Conservation (phyloP, 768 basidiomycete species). For the Boletus rufocinnamomeus region DNA sequence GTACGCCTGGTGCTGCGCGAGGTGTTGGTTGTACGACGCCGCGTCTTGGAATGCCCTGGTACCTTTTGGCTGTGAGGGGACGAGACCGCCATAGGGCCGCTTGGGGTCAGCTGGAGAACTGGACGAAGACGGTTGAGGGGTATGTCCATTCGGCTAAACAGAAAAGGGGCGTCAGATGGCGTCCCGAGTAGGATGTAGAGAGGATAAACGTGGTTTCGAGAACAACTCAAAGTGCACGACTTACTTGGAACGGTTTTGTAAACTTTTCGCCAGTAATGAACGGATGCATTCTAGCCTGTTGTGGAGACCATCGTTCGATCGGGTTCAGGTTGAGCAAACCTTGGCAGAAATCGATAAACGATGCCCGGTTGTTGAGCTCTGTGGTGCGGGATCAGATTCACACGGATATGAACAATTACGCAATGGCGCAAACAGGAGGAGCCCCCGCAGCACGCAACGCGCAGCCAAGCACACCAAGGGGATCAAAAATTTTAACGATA, state of each 20-base stretch:
- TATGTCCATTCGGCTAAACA: conserved; percentile 53
- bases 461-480: background rate
- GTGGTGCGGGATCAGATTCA: conserved; percentile 21
- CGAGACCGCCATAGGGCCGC: conserved; percentile 90
- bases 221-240: conserved; percentile 25
- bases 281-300: conserved; percentile 93
- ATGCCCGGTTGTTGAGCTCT: conserved; percentile 93
- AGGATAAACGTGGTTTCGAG: background rate
- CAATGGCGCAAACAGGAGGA: conserved; percentile 1
- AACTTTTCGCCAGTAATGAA: conserved; percentile 99
- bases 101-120: conserved; percentile 60
- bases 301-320: conserved; percentile 94
- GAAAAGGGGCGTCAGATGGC: conserved; percentile 7
- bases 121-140: conserved; percentile 34
- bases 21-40: conserved; percentile 90
- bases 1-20: conserved; percentile 91
- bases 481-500: background rate
- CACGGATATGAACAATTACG: conserved; percentile 13
- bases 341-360: conserved; percentile 97
- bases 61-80: conserved; percentile 85
- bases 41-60: conserved; percentile 89
- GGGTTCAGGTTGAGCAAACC: conserved; percentile 94
- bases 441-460: background rate
- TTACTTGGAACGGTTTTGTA: conserved; percentile 79
- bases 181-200: conserved; percentile 4